Evolutionary conservation across 306 rosid species (phyloP), one percentile per base, ranked within the genome.

Genomic region (Acmispon strigosus): DNA sequence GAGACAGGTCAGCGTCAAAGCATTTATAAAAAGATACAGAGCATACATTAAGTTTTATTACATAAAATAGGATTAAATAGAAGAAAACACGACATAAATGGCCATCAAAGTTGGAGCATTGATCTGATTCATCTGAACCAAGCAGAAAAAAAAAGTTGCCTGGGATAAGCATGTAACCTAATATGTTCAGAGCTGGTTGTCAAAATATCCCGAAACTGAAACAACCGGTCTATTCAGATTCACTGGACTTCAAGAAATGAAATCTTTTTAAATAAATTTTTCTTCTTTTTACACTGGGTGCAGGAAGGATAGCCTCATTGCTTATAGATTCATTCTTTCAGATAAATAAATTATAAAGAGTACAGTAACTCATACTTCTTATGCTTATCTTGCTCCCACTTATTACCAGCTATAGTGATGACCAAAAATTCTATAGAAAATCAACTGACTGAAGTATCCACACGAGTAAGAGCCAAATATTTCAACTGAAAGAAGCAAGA

Each of bases 401-500:
- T 10, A 14, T n/a, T 64, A 43, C 10, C 61, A 32, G 66, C 62
- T 54, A 64, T 15, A 53, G 34, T 11, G 29, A 59, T 39, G 71
- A 49, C n/a, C 36, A 66, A 66, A 18, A 49, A 17, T 32, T 20
- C 29, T 7, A 17, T 58, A 52, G 44, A 54, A 27, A 51, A 60
- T 20, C 19, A 32, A 17, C 39, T 32, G 32, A 66, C 11, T 32
- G 14, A 50, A 56, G 75, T 63, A 62, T 20, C 51, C 70, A n/a
- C 34, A 34, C 34, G 48, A 66, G 34, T 47, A 60, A 39, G 13
- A 39, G 49, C 3, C 13, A 70, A 66, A 73, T 34, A 32, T 41
- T 73, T 22, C 43, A 56, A 70, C 56, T 67, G 43, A 63, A 44
- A 68, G 47, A 59, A 65, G 75, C 18, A 58, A 65, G 55, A 73